These are phyloP conservation scores for Oleoguttula mirabilis DNA, from an alignment of 495 filamentous ascomycete species.

Conservation along the genomic window DNA sequence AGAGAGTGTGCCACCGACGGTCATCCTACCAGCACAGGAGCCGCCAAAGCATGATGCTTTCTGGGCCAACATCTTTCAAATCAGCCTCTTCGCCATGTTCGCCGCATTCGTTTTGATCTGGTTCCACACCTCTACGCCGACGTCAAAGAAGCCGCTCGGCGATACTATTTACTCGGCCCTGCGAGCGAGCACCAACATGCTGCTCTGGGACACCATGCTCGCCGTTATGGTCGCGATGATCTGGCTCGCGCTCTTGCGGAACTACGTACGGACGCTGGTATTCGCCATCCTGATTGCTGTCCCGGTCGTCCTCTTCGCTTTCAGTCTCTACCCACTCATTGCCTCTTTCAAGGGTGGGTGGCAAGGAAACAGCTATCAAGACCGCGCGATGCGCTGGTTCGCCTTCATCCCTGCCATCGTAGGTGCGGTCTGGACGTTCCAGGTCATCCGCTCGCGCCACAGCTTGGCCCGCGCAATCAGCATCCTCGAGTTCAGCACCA, in stretches of 20 bases:
- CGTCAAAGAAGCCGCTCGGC: constrained; percentile 52
- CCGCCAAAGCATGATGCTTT: constrained; percentile 68
- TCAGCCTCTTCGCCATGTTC: constrained; percentile 68
- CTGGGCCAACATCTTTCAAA: constrained; percentile 84
- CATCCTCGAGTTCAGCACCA: constrained; percentile 81
- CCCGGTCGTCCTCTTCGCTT: constrained; percentile 71
- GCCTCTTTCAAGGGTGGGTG: constrained; percentile 69
- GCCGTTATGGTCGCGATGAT: constrained; percentile 73
- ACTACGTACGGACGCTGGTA: constrained; percentile 71
- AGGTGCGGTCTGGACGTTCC: constrained; percentile 67
- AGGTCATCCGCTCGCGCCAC: constrained; percentile 65
- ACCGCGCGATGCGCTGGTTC: constrained; percentile 79
- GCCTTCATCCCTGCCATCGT: constrained; percentile 64
- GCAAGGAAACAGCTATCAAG: constrained; percentile 63
- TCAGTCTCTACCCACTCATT: constrained; percentile 82
- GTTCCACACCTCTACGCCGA: constrained; percentile 66
- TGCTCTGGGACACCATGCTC: constrained; percentile 84
- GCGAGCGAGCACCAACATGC: constrained; percentile 72
- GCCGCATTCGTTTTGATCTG: constrained; percentile 79
- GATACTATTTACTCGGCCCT: constrained; percentile 92
- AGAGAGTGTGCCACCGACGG: constrained; percentile 39
- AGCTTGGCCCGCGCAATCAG: constrained; percentile 66
- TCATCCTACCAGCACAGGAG: constrained; percentile 35
- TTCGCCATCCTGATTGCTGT: constrained; percentile 69
- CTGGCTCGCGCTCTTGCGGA: constrained; percentile 80